Base-by-base conservation (phyloP, 257 asterid species). In the Gardenia jasminoides region DNA sequence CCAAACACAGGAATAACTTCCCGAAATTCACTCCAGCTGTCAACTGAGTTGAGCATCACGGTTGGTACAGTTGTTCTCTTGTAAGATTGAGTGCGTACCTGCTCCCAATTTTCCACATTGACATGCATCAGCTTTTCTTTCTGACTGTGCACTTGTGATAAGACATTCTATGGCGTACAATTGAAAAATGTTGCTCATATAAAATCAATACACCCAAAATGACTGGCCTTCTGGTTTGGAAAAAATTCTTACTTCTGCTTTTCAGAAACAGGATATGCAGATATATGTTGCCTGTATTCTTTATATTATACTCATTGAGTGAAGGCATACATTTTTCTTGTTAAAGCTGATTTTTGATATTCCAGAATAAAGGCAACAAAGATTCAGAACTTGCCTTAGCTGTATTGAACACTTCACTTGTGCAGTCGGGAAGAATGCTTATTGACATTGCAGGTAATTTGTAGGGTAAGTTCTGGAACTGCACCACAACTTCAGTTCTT, bases 341-440 rank as follows among this genome's bases (percentile, higher is more conserved):
- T 30, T 54, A 56, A 7, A 33, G 36, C 3, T 74, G 22, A 31
- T 39, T 50, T 73, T 30, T 46, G n/a, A 30, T 22, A 9, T 7
- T 30, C 54, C 24, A 24, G 28, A 10, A 58, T 54, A 6, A 78
- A 58, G 22, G 36, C 19, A 54, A 10, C 48, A 3, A 58, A 20
- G 75, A 20, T 47, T 74, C 59, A 75, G 46, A 62, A 77, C 90
- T 74, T 88, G 80, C 99, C 94, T 89, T 83, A 28, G 96, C 97
- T 17, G 99, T 94, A 87, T 94, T 93, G 80, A 91, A 94, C 16
- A 86, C 91, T 47, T 84, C 97, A 4, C 61, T 85, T 75, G 75
- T 85, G 90, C 99, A 93, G 72, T 94, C 97, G 0, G 98, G 97
- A 81, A 94, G 82, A 83, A 94, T 91, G 91, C 98, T 91, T 79